These are phyloP conservation scores for Penstemon davidsonii DNA, from an alignment of 257 asterid species.

Conservation along the genomic window DNA sequence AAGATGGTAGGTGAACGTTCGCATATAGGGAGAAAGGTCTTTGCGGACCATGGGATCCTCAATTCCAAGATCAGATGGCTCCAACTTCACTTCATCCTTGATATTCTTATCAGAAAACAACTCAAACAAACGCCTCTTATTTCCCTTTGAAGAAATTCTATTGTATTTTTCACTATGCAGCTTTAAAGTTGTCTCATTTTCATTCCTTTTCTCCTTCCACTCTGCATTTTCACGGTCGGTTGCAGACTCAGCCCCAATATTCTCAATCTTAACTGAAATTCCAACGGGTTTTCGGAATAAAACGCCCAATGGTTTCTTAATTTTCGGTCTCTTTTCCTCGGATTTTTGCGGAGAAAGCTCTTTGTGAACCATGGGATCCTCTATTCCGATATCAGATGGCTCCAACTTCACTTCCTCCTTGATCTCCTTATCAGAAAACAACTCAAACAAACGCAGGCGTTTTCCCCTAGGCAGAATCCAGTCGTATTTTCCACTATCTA, in stretches of 20 bases:
- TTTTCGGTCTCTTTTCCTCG: too few relatives aligned
- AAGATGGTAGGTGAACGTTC: slow-evolving; percentile 46
- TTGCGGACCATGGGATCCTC: slow-evolving; percentile 50
- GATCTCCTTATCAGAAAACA: slow-evolving; percentile 34
- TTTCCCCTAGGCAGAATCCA: slow-evolving; percentile 5
- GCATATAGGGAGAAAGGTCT: slow-evolving; percentile 68
- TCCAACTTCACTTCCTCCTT: slow-evolving; percentile 17
- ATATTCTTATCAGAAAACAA: slow-evolving; percentile 35
- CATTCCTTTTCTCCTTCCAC: too few relatives aligned
- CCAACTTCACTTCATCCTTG: slow-evolving; percentile 10
- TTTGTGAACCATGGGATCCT: slow-evolving; percentile 46
- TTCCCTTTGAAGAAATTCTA: not conserved
- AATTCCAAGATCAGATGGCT: slow-evolving; percentile 29
- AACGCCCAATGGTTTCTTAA: too few relatives aligned
- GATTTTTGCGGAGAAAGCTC: slow-evolving; percentile 43
- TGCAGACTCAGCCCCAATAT: too few relatives aligned
- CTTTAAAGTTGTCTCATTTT: not conserved
- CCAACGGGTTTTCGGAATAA: too few relatives aligned
- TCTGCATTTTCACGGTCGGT: too few relatives aligned
- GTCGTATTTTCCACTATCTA: not conserved
- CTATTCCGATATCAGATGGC: slow-evolving; percentile 32
- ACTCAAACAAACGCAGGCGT: slow-evolving; percentile 31
- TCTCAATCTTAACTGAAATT: too few relatives aligned
- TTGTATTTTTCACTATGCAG: not conserved
- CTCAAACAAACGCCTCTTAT: slow-evolving; percentile 31